Evolutionary conservation across 345 rosid genomes (phyloP).

Genomic region (Lumnitzera littorea): DNA sequence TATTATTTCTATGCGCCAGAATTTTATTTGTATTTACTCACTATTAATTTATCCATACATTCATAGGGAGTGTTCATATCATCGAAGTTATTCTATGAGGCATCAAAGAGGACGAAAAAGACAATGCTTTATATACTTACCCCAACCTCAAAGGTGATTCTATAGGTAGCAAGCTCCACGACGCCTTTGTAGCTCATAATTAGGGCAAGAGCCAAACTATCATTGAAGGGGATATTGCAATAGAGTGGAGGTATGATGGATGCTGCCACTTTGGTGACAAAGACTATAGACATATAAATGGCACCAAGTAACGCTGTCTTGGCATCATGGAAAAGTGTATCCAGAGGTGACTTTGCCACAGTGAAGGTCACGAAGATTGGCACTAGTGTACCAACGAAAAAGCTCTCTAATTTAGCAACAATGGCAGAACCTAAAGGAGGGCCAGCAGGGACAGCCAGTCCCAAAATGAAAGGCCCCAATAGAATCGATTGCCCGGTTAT

Average conservation of each 20-base stretch:
- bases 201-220: slow-evolving; percentile 35
- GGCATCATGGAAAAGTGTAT: background rate
- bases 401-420: slow-evolving; percentile 27
- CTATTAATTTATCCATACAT: no score
- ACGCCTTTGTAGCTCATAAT: slow-evolving; percentile 43
- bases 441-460: slow-evolving; percentile 34
- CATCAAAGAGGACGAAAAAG: no score
- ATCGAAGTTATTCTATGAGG: no score
- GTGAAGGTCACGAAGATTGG: slow-evolving; percentile 25
- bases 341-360: slow-evolving; percentile 1
- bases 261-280: no score
- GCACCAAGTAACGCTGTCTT: no score
- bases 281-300: no score
- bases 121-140: no score
- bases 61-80: no score
- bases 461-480: slow-evolving; percentile 22
- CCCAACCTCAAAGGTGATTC: background rate
- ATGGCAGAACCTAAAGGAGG: slow-evolving; percentile 37
- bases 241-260: slow-evolving; percentile 18
- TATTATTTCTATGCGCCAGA: no score
- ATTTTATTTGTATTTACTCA: no score
- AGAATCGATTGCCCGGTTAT: slow-evolving; percentile 16
- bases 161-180: slow-evolving; percentile 24
- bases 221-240: slow-evolving; percentile 35
- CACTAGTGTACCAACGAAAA: slow-evolving; percentile 16